These are phyloP conservation scores for Triticum monococcum DNA, from an alignment of 176 grass and related monocot species.

Conservation along the genomic window DNA sequence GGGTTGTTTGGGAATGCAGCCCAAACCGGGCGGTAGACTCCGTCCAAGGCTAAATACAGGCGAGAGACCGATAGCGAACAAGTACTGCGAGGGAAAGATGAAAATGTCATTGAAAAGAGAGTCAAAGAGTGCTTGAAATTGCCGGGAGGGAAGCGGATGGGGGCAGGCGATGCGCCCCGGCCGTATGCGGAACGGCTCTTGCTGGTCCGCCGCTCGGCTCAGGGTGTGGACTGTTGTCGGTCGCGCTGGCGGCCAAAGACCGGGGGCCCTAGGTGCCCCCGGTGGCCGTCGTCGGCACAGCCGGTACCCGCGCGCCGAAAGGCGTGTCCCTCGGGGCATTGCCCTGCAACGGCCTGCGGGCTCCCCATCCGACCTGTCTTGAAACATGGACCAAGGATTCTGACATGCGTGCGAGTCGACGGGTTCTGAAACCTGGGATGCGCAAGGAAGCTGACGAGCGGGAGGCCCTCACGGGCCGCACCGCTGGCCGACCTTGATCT, in stretches of 20 bases:
- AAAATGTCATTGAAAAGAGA: conserved; percentile 90
- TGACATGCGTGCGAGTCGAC: too few relatives aligned
- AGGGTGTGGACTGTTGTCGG: conserved; percentile 1
- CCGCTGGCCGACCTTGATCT: too few relatives aligned
- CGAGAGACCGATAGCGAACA: conserved; percentile 67
- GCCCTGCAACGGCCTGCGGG: too few relatives aligned
- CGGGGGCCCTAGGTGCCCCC: too few relatives aligned
- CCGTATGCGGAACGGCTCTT: conserved; percentile 20
- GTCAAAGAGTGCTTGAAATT: conserved; percentile 90
- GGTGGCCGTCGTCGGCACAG: too few relatives aligned
- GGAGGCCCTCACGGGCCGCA: too few relatives aligned
- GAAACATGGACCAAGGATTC: too few relatives aligned
- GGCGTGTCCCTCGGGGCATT: too few relatives aligned
- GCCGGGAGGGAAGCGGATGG: conserved; percentile 76
- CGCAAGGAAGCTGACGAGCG: too few relatives aligned
- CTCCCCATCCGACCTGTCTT: too few relatives aligned
- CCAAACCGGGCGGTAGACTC: conserved; percentile 55
- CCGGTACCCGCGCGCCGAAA: neutral
- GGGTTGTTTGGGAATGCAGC: conserved; percentile 61
- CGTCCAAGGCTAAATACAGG: conserved; percentile 64
- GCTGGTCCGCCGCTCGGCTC: conserved; percentile 29
- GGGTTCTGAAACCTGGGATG: too few relatives aligned
- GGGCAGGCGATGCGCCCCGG: conserved; percentile 49
- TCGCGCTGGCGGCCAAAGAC: too few relatives aligned
- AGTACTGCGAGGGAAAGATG: conserved; percentile 77